Conservation (phyloP, 495 filamentous ascomycete genomes). For the Penicillium flavigenum region DNA sequence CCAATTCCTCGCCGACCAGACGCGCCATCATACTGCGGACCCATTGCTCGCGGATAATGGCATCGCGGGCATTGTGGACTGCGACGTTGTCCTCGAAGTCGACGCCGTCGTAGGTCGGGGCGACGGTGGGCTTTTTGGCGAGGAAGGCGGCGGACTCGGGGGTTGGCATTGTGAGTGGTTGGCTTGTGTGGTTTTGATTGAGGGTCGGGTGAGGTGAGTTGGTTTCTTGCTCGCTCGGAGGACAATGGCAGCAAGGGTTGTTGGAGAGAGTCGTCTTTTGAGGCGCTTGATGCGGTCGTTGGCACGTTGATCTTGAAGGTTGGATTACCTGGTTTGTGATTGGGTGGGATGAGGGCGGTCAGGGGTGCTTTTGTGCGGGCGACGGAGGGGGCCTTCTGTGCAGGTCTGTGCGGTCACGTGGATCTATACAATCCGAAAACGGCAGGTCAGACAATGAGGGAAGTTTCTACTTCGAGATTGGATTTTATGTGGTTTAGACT, state of each 20-base stretch:
- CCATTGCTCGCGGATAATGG: conserved; percentile 96
- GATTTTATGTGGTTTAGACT: not conserved
- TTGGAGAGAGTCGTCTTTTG: conserved; percentile 10
- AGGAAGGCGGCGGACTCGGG: conserved; percentile 91
- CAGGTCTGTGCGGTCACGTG: conserved; percentile 7
- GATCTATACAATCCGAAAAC: not conserved
- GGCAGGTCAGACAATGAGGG: not conserved
- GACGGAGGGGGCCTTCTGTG: not conserved
- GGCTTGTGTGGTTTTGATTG: conserved; percentile 1
- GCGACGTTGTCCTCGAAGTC: conserved; percentile 90
- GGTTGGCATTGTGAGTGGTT: conserved; percentile 64
- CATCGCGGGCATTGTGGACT: conserved; percentile 90
- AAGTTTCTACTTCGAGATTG: not conserved
- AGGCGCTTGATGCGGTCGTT: conserved; percentile 23
- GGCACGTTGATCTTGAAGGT: conserved; percentile 25
- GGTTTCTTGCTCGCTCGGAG: not conserved
- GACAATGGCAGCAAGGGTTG: conserved; percentile 6
- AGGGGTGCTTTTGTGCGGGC: not conserved
- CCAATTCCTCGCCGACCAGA: conserved; percentile 87
- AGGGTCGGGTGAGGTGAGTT: not conserved
- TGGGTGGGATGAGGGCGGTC: conserved; percentile 26
- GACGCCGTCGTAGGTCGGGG: conserved; percentile 94
- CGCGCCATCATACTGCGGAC: conserved; percentile 96
- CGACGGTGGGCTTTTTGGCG: conserved; percentile 89
- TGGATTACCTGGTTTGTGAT: conserved; percentile 25